Evolutionary conservation across 495 filamentous ascomycete genomes (phyloP).

Genomic region (Gamarada debralockiae): DNA sequence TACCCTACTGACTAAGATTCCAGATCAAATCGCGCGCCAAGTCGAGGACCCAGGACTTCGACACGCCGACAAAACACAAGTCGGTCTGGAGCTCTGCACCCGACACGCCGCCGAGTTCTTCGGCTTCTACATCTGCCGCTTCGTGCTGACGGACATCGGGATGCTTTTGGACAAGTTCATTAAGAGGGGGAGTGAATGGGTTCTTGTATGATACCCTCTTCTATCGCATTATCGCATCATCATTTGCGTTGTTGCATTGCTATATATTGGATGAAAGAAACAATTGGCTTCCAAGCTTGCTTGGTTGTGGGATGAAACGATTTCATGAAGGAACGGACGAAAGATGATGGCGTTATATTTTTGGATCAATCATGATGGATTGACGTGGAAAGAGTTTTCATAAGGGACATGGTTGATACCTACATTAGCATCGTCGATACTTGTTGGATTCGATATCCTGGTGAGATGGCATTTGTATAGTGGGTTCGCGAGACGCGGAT

Average conservation of each 20-base stretch:
- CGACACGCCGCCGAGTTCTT: slow-evolving; percentile 97
- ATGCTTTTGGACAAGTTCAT: slow-evolving; percentile 95
- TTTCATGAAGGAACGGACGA: no score
- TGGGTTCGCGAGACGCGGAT: no score
- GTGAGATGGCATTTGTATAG: no score
- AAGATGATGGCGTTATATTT: no score
- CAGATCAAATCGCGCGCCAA: slow-evolving; percentile 94
- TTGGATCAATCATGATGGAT: no score
- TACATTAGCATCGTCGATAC: no score
- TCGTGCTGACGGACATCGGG: slow-evolving; percentile 79
- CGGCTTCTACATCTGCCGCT: slow-evolving; percentile 92
- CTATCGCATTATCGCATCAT: neutral
- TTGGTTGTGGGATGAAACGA: no score
- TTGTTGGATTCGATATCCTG: no score
- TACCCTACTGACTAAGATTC: slow-evolving; percentile 19
- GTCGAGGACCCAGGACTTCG: slow-evolving; percentile 90
- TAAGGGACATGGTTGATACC: no score
- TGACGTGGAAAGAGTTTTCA: no score
- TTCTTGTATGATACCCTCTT: slow-evolving; percentile 47
- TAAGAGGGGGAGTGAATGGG: slow-evolving; percentile 95
- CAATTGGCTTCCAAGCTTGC: no score
- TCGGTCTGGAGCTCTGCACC: slow-evolving; percentile 88
- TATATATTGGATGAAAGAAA: neutral
- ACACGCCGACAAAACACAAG: slow-evolving; percentile 76
- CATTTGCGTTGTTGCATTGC: neutral